Base-by-base conservation (phyloP, 371 early-diverging fungal genomes). In the Aphelidium insulamus region DNA sequence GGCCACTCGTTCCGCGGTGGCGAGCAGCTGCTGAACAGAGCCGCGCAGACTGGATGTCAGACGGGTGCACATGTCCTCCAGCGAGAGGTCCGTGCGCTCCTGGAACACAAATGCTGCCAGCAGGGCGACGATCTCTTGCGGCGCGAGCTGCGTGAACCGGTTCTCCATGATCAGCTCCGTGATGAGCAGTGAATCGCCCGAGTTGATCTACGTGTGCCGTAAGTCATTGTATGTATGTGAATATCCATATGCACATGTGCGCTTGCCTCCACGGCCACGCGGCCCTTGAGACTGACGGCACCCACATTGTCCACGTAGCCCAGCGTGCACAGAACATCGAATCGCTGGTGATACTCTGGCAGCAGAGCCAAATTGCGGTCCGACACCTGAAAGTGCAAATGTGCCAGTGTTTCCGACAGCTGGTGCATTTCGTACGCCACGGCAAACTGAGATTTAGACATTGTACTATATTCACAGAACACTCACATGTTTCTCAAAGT, bases 151-250 rank as follows among this genome's bases (percentile, higher is more conserved):
- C 0, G 71, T 72, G 37, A 97, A 74, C 28, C 82, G 73, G 50
- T 97, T 94, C 48, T 94, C 86, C 38, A 99, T 66, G 4, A 99
- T 78, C 36, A 99, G 65, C 48, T 99, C 98, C 0, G 99, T 98
- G 12, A 98, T 51, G 6, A 97, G 55, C 17, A 99, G 57, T 52
- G 88, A 95, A 47, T 98, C 95, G 0, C 82, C 92, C 11, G 92
- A 73, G 49, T 84, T 83, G 46, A 84, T 80, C 54, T 62, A 34
- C 32, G 20, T 17, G 14, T n/a, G 12, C 16, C 12, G 12, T 12
- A 34, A 26, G 6, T n/a, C 0, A 38, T 29, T 10, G 9, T 11
- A 11, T 33, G 18, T 32, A 23, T 5, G 22, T n/a, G 23, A 44
- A 28, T 16, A 17, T 38, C 21, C 19, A 44, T 8, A 27, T 32